Percentiles rank a stretch among this genome's conserved stretches.
Evolutionary conservation across 1,284 basidiomycete genomes (phyloP).

Genomic region (Rhodotorula sp.): DNA sequence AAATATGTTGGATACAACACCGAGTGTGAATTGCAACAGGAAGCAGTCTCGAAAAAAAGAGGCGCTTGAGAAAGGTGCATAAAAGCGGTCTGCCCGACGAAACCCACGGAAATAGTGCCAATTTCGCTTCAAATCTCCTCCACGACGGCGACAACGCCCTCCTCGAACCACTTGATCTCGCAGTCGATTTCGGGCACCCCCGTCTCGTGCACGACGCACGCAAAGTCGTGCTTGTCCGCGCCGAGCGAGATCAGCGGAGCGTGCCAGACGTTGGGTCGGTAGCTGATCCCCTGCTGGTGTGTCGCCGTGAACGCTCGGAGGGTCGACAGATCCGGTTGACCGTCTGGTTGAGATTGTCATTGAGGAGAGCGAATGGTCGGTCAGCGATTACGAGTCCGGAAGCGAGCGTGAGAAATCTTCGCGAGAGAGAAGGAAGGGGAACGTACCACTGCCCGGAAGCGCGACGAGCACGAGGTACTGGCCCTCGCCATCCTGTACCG

Average conservation of each 20-base stretch:
- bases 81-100: too few species aligned
- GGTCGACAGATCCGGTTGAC: conserved; percentile 69
- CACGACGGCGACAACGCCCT: conserved; percentile 39
- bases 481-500: conserved; percentile 43
- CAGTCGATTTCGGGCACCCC: conserved; percentile 59
- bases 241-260: conserved; percentile 45
- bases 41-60: too few species aligned
- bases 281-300: conserved; percentile 76
- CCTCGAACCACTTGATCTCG: conserved; percentile 64
- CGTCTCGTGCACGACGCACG: conserved; percentile 46
- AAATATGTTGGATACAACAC: too few species aligned
- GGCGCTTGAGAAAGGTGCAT: too few species aligned
- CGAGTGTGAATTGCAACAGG: too few species aligned
- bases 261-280: conserved; percentile 83
- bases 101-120: not conserved
- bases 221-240: conserved; percentile 42
- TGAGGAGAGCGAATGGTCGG: not conserved
- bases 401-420: too few species aligned
- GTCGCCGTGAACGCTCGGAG: conserved; percentile 76
- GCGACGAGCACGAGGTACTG: conserved; percentile 79
- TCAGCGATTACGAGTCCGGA: rapidly evolving
- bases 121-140: conserved; percentile 17
- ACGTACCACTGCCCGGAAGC: conserved; percentile 59
- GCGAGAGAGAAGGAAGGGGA: not conserved
- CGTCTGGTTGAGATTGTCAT: conserved; percentile 53